Evolutionary conservation across 2,329 filamentous ascomycete species (phyloP), one percentile per base, ranked within the genome.

Genomic region (Golovinomyces cichoracearum): DNA sequence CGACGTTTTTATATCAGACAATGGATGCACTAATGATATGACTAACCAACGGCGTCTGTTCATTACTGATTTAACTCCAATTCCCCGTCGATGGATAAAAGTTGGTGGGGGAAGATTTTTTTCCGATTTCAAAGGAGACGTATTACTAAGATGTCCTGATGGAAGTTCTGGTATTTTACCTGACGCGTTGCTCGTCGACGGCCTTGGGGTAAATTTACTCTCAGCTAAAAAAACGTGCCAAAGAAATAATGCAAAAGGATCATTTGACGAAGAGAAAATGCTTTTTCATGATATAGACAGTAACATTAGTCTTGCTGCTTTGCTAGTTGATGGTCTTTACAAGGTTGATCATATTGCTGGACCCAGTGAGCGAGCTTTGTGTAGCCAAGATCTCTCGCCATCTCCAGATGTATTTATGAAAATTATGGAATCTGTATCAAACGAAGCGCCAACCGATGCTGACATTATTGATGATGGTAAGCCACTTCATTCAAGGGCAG

Each of bases 141-240:
- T 45, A 15, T n/a, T 45, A 15, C 4, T 45, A 26, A 45, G n/a
- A 27, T 45, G 22, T 27, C 22, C 41, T 29, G 25, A 45, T 17
- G 41, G 23, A 12, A 27, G 22, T 12, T 10, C 7, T 15, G 22
- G 23, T 4, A 19, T 45, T 17, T 31, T 33, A 19, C 26, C 5
- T 26, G 23, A 46, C 19, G 25, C 21, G 5, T 46, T 46, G n/a
- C 19, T 31, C 7, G 26, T 46, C 12, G 26, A 31, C 3, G 19
- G 27, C 21, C 44, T 46, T n/a, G 44, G 44, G 5, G 44, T 46
- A 13, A 46, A 46, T 46, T 33, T 46, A 21, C 44, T 46, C 19
- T 33, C 44, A 5, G 44, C 26, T 19, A 46, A 33, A 46, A 26
- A 22, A 23, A 10, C 33, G 4, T 46, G 44, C 21, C 3, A 44